phyloP scores from a whole-genome alignment of 305 asterid genomes.

The Salvia sclarea region DNA sequence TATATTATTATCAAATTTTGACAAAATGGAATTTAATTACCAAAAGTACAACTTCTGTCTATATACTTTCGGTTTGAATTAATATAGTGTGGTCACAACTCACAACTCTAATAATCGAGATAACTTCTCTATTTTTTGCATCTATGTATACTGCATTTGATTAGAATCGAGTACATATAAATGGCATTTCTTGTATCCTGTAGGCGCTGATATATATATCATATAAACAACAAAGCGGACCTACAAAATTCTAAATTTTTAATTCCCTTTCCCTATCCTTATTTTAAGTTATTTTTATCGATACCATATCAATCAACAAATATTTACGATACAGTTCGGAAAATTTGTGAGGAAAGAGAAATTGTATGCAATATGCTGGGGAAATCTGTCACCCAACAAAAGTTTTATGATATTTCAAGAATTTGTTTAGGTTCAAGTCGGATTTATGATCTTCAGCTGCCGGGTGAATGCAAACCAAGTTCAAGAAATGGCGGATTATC shows the following conservation, averaged over 20 bases:
- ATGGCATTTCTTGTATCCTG: no score
- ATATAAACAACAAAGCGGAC: constrained; percentile 20
- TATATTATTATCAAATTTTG: no score
- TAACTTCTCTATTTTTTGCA: no score
- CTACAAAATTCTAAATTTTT: not conserved
- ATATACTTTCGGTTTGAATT: no score
- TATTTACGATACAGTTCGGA: not conserved
- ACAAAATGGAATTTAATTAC: no score
- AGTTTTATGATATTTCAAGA: constrained; percentile 20
- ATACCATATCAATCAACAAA: not conserved
- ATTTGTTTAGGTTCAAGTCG: constrained; percentile 26
- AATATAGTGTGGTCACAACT: no score
- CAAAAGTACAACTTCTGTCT: no score
- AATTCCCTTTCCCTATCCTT: not conserved
- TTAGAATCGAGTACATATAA: no score
- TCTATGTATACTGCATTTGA: no score
- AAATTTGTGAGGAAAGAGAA: not conserved
- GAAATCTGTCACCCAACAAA: constrained; percentile 35
- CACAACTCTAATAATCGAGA: no score
- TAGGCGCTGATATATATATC: not conserved
- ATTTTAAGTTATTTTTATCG: not conserved
- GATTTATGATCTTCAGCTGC: constrained; percentile 9
- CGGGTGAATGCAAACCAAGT: constrained; percentile 28
- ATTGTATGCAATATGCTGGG: constrained; percentile 44
- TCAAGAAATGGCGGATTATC: constrained; percentile 23